Evolutionary conservation across 768 basidiomycete genomes (phyloP), one percentile per base, ranked within the genome.

Genomic region (Russula compacta): DNA sequence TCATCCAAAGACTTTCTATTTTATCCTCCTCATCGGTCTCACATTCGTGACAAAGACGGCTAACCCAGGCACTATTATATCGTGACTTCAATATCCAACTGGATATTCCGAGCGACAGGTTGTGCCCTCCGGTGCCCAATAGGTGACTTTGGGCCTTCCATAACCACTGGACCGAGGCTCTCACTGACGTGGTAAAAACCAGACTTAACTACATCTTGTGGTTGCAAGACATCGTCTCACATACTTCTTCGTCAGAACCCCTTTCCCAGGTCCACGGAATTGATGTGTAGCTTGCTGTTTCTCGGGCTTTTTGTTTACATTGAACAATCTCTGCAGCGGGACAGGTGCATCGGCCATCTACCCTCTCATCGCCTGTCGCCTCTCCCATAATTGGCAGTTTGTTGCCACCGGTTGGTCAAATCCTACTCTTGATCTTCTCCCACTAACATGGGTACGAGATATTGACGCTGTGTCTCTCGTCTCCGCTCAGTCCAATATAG

Each of bases 331-430:
- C n/a, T 39, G 9, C 38, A 92, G 92, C 42, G 95, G 95, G 21
- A 95, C 94, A 8, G 95, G 95, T 0, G 86, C 93, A 7, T 90
- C 90, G 0, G 88, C 84, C 0, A 92, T 98, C 58, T 98, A 97
- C 66, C 87, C 95, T 0, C 76, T 98, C 1, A 76, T 98, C 0
- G 82, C 78, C 0, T 86, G 85, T 65, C 75, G 75, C 2, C 66
- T 82, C 39, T 73, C 82, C 47, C 69, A 75, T 6, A 69, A 63
- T 4, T 90, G 87, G 84, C 67, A 67, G 1, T 82, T 95, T 58
- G 63, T 82, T 21, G 91, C 81, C 0, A 91, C 90, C 48, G 92
- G 92, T 87, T 48, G 29, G 66, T 38, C 40, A 1, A 0, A 24
- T 38, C 12, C 2, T n/a, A 0, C n/a, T n/a, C 36, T 50, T 4